Conservation (phyloP, 306 rosid genomes). For the Castanea crenata region DNA sequence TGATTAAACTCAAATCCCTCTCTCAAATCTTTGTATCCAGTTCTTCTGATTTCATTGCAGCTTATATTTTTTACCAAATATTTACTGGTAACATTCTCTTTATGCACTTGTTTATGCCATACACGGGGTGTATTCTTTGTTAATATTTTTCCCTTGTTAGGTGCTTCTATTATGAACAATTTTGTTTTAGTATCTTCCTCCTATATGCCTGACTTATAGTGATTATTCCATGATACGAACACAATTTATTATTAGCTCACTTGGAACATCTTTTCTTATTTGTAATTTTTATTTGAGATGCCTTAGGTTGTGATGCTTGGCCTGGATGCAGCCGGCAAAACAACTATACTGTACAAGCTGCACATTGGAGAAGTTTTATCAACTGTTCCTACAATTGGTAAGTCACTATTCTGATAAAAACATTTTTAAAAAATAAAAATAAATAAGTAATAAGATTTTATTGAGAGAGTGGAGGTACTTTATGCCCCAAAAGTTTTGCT, state of each 20-base stretch:
- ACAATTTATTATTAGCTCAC: not conserved
- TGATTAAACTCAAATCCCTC: not conserved
- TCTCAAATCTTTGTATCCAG: not conserved
- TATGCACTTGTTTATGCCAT: not conserved
- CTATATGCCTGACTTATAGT: not conserved
- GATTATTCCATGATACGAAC: not conserved
- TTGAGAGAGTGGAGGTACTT: too few relatives aligned
- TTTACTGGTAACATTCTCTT: not conserved
- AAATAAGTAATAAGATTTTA: too few relatives aligned
- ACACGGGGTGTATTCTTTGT: not conserved
- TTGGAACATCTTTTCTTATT: not conserved
- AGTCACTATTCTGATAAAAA: constrained; percentile 6
- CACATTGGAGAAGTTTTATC: constrained; percentile 69
- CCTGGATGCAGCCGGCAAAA: constrained; percentile 69
- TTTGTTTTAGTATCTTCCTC: not conserved
- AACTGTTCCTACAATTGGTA: constrained; percentile 68
- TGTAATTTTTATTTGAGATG: constrained; percentile 10
- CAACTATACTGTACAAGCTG: constrained; percentile 61
- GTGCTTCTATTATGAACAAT: not conserved
- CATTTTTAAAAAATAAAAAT: too few relatives aligned
- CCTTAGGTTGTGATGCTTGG: constrained; percentile 70
- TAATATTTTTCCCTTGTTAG: not conserved
- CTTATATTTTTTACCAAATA: too few relatives aligned
- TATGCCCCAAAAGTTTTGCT: not conserved
- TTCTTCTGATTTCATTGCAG: not conserved